Conservation (phyloP, 768 basidiomycete species). For the Cystofilobasidium macerans region DNA sequence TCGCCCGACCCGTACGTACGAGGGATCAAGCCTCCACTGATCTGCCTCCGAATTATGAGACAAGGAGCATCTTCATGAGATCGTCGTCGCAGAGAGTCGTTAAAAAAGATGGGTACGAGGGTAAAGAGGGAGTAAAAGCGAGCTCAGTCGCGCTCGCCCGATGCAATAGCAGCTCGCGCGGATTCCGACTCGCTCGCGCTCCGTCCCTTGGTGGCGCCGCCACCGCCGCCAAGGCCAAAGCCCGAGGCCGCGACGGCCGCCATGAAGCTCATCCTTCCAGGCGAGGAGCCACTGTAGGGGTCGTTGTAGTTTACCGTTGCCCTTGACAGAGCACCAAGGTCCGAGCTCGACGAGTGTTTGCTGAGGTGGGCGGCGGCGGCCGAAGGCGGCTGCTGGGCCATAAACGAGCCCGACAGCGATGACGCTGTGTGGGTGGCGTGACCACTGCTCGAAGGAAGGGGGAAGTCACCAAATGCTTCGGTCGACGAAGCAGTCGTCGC, state of each 20-base stretch:
- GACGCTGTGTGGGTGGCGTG: background rate
- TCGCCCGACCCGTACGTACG: too few relatives aligned
- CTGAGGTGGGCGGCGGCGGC: background rate
- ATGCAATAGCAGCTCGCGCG: too few relatives aligned
- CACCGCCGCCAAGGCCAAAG: background rate
- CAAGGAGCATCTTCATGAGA: too few relatives aligned
- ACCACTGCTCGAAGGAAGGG: too few relatives aligned
- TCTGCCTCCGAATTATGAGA: too few relatives aligned
- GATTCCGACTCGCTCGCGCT: background rate
- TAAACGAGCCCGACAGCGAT: background rate
- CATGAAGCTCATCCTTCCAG: slow-evolving; percentile 4
- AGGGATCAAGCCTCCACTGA: too few relatives aligned
- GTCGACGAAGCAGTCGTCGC: slow-evolving; percentile 3
- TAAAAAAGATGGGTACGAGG: too few relatives aligned
- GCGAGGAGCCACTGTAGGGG: background rate
- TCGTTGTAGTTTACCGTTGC: too few relatives aligned
- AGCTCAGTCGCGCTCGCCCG: too few relatives aligned
- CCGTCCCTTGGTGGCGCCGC: background rate
- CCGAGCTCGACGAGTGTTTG: slow-evolving; percentile 4
- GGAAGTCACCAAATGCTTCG: slow-evolving; percentile 1
- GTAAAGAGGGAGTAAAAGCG: too few relatives aligned
- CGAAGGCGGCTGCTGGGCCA: background rate
- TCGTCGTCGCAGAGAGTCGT: too few relatives aligned
- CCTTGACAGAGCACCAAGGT: background rate
- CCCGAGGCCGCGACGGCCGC: background rate